phyloP scores from a whole-genome alignment of 2,329 filamentous ascomycete genomes.

The Teratosphaeria epicoccoides region DNA sequence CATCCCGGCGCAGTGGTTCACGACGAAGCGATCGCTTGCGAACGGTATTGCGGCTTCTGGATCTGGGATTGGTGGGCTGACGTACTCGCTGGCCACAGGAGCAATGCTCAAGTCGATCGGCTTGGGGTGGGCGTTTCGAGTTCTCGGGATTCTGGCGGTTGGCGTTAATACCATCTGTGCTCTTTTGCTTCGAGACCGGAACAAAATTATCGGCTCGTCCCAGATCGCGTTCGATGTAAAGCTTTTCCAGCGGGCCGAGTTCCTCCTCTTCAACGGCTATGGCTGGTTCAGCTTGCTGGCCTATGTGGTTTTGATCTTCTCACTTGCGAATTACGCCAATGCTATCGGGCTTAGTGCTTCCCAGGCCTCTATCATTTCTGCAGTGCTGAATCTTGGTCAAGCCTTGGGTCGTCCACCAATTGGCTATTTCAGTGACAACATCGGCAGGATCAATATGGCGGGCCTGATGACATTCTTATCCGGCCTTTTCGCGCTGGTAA shows the following conservation, averaged over 20 bases:
- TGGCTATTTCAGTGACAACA: slow-evolving; percentile 58
- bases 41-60: slow-evolving; percentile 60
- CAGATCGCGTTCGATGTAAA: slow-evolving; percentile 55
- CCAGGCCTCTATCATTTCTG: slow-evolving; percentile 62
- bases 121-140: slow-evolving; percentile 56
- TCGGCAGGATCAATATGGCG: slow-evolving; percentile 66
- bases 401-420: slow-evolving; percentile 43
- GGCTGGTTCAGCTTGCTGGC: slow-evolving; percentile 62
- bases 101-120: slow-evolving; percentile 57
- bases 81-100: slow-evolving; percentile 57
- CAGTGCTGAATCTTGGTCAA: slow-evolving; percentile 32
- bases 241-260: slow-evolving; percentile 53
- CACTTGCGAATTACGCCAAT: slow-evolving; percentile 60
- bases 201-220: slow-evolving; percentile 57
- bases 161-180: slow-evolving; percentile 54
- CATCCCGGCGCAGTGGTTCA: slow-evolving; percentile 66
- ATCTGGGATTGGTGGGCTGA: slow-evolving; percentile 61
- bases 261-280: slow-evolving; percentile 54
- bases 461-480: slow-evolving; percentile 52
- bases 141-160: slow-evolving; percentile 53
- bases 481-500: slow-evolving; percentile 54
- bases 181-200: slow-evolving; percentile 58
- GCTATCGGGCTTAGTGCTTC: slow-evolving; percentile 55
- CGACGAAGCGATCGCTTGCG: slow-evolving; percentile 54
- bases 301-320: slow-evolving; percentile 69